Percentiles rank a stretch among this genome's conserved stretches.
These are phyloP conservation scores for Coriolopsis trogii DNA, from an alignment of 1,284 basidiomycete genomes.

Conservation along the genomic window DNA sequence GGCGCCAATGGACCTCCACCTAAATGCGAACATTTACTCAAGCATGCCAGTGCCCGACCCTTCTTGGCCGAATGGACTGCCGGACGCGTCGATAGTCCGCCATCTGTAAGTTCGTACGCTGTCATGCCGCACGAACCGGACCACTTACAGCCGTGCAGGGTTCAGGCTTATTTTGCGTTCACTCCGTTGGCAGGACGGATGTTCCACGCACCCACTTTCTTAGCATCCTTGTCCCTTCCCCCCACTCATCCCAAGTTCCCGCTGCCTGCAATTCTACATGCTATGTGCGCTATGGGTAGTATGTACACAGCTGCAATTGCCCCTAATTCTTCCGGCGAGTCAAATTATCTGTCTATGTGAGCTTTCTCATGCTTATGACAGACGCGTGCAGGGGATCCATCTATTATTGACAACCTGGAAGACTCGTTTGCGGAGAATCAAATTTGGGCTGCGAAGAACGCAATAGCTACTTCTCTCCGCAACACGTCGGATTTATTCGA, in stretches of 20 bases:
- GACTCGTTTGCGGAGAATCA: constrained; percentile 71
- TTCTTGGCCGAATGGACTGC: constrained; percentile 66
- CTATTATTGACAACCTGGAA: background rate
- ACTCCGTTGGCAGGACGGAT: constrained; percentile 70
- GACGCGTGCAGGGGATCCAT: background rate
- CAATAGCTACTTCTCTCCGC: constrained; percentile 50
- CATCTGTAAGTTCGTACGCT: constrained; percentile 54
- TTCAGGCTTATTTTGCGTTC: constrained; percentile 73
- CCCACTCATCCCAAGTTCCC: constrained; percentile 76
- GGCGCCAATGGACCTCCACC: no score
- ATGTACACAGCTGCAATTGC: constrained; percentile 63
- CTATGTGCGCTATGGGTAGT: constrained; percentile 75
- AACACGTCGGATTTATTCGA: constrained; percentile 61
- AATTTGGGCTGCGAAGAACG: constrained; percentile 56
- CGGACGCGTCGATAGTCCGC: constrained; percentile 57
- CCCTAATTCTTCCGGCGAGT: constrained; percentile 46
- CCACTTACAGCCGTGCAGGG: constrained; percentile 40
- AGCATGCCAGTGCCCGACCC: constrained; percentile 44
- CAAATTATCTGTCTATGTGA: background rate
- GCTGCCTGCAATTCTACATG: constrained; percentile 65
- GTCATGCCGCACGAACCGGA: background rate
- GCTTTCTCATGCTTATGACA: background rate
- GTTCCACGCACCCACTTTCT: constrained; percentile 66
- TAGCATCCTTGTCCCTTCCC: constrained; percentile 62
- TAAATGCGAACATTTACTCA: background rate